These are phyloP conservation scores for Ustulina deusta DNA, from an alignment of 2,329 filamentous ascomycete species.

Conservation along the genomic window DNA sequence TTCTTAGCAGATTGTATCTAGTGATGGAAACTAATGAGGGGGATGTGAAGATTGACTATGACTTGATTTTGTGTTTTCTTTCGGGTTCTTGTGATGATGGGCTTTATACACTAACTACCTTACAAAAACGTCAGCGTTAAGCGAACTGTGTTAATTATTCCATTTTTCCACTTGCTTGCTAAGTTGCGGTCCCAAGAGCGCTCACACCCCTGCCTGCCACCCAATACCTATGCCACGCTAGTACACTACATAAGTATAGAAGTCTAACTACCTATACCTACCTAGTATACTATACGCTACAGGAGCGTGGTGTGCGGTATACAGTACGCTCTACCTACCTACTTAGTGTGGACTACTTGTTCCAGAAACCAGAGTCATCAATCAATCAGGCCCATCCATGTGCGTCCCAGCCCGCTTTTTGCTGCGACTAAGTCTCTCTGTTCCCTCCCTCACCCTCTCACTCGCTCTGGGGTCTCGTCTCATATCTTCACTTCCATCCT, in stretches of 20 bases:
- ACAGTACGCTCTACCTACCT: conserved; percentile 17
- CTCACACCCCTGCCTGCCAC: conserved; percentile 20
- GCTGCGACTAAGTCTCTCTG: conserved; percentile 27
- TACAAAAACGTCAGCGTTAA: conserved; percentile 6
- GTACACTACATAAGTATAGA: not conserved
- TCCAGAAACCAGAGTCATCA: conserved; percentile 37
- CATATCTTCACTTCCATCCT: conserved; percentile 22
- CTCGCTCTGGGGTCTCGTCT: conserved; percentile 20
- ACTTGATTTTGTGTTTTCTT: no score
- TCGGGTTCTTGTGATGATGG: no score
- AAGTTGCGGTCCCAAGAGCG: not conserved
- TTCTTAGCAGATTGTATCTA: not conserved
- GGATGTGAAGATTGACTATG: not conserved
- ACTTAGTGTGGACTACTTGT: conserved; percentile 29
- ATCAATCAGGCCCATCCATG: conserved; percentile 34
- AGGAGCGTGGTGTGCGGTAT: not conserved
- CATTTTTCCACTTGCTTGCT: conserved; percentile 24
- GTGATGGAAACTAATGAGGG: not conserved
- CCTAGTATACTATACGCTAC: not conserved
- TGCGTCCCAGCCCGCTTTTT: conserved; percentile 38
- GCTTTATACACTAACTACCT: not conserved
- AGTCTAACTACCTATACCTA: not conserved
- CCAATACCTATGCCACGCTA: not conserved
- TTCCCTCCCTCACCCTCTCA: conserved; percentile 15
- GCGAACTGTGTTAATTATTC: conserved; percentile 33